Base-by-base conservation (phyloP, 2,329 filamentous ascomycete species). In the Aspergillus clavatus region DNA sequence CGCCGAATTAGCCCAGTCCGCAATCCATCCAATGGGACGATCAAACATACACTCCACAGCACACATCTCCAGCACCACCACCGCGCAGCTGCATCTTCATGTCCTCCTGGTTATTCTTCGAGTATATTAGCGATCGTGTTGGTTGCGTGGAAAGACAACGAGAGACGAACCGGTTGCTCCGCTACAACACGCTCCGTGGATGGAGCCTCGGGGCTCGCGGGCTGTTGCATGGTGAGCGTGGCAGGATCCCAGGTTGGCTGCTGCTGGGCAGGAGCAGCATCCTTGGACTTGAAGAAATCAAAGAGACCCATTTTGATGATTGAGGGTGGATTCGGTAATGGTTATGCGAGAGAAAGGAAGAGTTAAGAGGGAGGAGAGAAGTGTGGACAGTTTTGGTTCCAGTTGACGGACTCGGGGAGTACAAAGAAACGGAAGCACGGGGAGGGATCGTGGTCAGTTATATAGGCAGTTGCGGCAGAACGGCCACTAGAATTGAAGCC, bases 1-100 rank as follows among this genome's bases (percentile, higher is more conserved):
- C 16, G 11, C 14, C 16, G 11, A 12, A 10, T 33, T 35, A 35
- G 16, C n/a, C 38, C 23, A 29, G 19, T 21, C 23, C 22, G 12
- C n/a, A 35, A 21, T 35, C 14, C 4, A 10, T 10, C 22, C n/a
- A n/a, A n/a, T n/a, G n/a, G n/a, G n/a, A n/a, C n/a, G n/a, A n/a
- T n/a, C n/a, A n/a, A n/a, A 51, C 53, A 45, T 55, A 63, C 60
- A 61, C 44, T 51, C 59, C 60, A 40, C 60, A 63, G 51, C 60
- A 63, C 7, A 58, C 41, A 16, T 58, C 58, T 27, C 56, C 57
- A n/a, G 37, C 53, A 18, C 55, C 57, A 46, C 59, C 60, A 51
- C 60, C 59, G 38, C 60, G 60, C 29, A 63, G 44, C 28, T 58
- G 47, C 57, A 59, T 52, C 7, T 53, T 38, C 47, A 48, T 59